phyloP scores from a whole-genome alignment of 192 early-diverging fungal species.

The Entrophospora sp. region DNA sequence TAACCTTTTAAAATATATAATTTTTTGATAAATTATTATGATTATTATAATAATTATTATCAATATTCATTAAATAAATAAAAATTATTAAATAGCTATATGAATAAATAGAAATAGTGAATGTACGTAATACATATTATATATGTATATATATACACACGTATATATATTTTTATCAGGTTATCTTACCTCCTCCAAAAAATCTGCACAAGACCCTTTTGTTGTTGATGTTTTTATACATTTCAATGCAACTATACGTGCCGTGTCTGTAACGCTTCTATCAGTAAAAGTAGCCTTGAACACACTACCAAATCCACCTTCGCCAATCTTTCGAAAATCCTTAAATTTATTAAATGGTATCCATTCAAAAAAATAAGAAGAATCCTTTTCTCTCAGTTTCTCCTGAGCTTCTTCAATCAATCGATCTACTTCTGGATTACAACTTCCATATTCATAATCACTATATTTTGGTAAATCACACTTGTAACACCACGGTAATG shows the following conservation, averaged over 20 bases:
- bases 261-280: background rate
- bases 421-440: no score
- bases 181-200: constrained; percentile 6
- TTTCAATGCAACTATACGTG: background rate
- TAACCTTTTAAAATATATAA: background rate
- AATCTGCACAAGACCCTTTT: no score
- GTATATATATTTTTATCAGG: no score
- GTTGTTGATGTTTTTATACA: background rate
- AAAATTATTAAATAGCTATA: background rate
- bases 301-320: background rate
- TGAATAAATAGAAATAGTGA: background rate
- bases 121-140: no score
- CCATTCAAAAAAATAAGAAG: constrained; percentile 3
- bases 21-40: background rate
- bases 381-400: no score
- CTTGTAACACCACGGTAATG: no score
- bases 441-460: no score
- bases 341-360: background rate
- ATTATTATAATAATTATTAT: background rate
- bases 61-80: background rate
- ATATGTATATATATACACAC: no score
- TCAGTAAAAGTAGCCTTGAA: background rate
- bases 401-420: no score
- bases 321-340: background rate
- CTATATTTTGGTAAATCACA: no score